Evolutionary conservation across 2,329 filamentous ascomycete genomes (phyloP).

Genomic region (Beauveria sp.): DNA sequence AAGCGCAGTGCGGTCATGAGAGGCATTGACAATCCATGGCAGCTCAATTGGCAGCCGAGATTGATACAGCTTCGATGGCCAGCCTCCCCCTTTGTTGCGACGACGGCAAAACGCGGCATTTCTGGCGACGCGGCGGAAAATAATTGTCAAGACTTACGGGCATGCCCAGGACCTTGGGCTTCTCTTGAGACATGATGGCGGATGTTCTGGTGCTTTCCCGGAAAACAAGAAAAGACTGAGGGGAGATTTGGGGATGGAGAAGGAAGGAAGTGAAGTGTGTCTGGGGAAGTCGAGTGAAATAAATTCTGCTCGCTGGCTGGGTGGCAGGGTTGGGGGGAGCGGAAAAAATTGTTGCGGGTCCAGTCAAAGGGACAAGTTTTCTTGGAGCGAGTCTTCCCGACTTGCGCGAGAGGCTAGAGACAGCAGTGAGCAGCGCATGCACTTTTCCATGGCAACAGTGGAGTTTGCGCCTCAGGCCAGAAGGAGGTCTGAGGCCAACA

Average conservation of each 20-base stretch:
- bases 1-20: not conserved
- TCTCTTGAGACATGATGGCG: conserved; percentile 48
- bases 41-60: conserved; percentile 16
- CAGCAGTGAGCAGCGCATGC: not conserved
- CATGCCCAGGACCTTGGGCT: conserved; percentile 58
- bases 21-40: conserved; percentile 10
- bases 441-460: conserved; percentile 15
- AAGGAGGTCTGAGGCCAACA: conserved; percentile 5
- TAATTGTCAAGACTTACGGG: conserved; percentile 43
- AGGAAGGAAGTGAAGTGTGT: conserved; percentile 32
- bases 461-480: conserved; percentile 11
- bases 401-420: conserved; percentile 24
- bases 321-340: conserved; percentile 33
- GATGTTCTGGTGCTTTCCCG: conserved; percentile 31
- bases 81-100: conserved; percentile 10
- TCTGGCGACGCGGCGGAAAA: conserved; percentile 14
- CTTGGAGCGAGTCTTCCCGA: conserved; percentile 49
- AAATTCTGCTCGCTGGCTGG: conserved; percentile 38
- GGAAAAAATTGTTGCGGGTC: conserved; percentile 45
- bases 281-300: conserved; percentile 32
- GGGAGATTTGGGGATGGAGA: conserved; percentile 48
- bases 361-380: conserved; percentile 34
- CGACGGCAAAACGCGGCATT: conserved; percentile 23
- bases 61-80: not conserved
- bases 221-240: conserved; percentile 49